Base-by-base conservation (phyloP, 192 early-diverging fungal genomes). In the Mortierella claussenii region DNA sequence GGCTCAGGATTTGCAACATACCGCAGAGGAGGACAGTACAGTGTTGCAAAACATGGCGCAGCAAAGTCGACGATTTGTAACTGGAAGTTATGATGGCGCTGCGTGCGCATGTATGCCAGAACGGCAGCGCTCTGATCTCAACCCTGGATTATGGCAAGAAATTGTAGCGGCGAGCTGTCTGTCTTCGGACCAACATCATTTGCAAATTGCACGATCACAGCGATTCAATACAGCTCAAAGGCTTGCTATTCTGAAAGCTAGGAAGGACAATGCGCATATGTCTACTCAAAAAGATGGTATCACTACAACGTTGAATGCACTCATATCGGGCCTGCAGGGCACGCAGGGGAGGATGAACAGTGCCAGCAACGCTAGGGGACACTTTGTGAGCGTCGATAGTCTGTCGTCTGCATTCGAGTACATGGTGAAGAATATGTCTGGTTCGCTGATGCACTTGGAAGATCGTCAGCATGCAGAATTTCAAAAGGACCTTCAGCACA, bases 101-200 rank as follows among this genome's bases (percentile, higher is more conserved):
- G n/a, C n/a, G n/a, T n/a, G n/a, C n/a, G n/a, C n/a, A n/a, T n/a
- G n/a, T n/a, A n/a, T n/a, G n/a, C n/a, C n/a, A n/a, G n/a, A n/a
- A n/a, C n/a, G n/a, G n/a, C n/a, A n/a, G n/a, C n/a, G n/a, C n/a
- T n/a, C n/a, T n/a, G n/a, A n/a, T n/a, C n/a, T n/a, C n/a, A n/a
- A n/a, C n/a, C n/a, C n/a, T n/a, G n/a, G n/a, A n/a, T 27, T 43
- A 28, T 66, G 64, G 64, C 33, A 45, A 7, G 55, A 68, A 43
- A 15, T 43, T 0, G 15, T 55, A 11, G 27, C 55, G 9, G 34
- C 45, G 17, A 15, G 26, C 5, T 50, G 47, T 17, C 5, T 55
- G 20, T 57, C 65, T 8, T 15, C 55, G 2, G 65, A 68, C 3
- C 65, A 51, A 28, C 47, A 42, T 34, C 50, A 58, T 4, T 32